Percentiles rank a stretch among this genome's conserved stretches.
Conservation (phyloP, 441 rosid species). For the Populus hybrid region DNA sequence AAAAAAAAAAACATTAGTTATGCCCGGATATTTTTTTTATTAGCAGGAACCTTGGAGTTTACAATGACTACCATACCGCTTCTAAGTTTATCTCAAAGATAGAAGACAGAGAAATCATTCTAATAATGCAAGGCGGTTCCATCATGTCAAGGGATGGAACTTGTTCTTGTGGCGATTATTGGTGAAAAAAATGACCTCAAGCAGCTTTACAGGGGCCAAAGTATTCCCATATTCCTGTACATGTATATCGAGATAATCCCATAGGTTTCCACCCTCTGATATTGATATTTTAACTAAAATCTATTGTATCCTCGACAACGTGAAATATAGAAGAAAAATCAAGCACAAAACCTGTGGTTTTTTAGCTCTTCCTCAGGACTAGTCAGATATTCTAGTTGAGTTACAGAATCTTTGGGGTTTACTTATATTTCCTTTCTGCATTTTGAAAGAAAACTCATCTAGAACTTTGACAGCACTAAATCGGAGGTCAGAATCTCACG, state of each 20-base stretch:
- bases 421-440: no score
- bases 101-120: constrained; percentile 68
- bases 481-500: neutral
- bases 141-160: constrained; percentile 69
- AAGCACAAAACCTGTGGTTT: neutral
- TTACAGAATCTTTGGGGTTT: no score
- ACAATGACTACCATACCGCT: constrained; percentile 78
- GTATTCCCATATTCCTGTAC: no score
- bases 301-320: neutral
- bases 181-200: constrained; percentile 38
- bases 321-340: neutral
- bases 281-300: no score
- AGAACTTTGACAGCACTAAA: neutral
- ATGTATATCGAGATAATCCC: no score
- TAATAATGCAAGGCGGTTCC: constrained; percentile 81
- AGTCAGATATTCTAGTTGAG: no score
- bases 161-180: constrained; percentile 82
- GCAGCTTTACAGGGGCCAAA: no score
- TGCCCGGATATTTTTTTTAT: neutral
- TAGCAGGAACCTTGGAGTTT: constrained; percentile 82
- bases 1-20: no score
- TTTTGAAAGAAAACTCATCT: neutral
- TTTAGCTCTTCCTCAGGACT: neutral
- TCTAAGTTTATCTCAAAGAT: constrained; percentile 65
- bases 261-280: no score